Conservation (phyloP, 305 asterid genomes). For the Lippia alba region DNA sequence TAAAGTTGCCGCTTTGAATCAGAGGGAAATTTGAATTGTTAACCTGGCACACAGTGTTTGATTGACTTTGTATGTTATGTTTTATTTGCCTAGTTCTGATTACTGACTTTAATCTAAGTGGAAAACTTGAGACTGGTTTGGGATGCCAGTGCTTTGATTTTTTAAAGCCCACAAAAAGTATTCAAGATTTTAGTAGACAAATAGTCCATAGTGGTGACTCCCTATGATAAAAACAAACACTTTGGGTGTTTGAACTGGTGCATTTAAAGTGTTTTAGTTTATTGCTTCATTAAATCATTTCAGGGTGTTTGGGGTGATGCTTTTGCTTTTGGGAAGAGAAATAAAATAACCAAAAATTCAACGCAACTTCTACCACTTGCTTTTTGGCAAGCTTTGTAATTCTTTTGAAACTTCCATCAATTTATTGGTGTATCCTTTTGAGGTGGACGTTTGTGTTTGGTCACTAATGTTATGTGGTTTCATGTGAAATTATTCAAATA, state of each 20-base stretch:
- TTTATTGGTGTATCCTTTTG: slow-evolving; percentile 9
- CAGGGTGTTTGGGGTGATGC: too few species aligned
- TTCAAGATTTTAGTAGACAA: slow-evolving; percentile 3
- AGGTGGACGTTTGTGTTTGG: slow-evolving; percentile 10
- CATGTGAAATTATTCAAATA: slow-evolving; percentile 14
- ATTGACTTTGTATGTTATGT: slow-evolving; percentile 3
- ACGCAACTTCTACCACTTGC: neutral
- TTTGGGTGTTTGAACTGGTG: too few species aligned
- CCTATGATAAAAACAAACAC: neutral
- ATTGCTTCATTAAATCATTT: too few species aligned
- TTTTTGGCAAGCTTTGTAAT: neutral
- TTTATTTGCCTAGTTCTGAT: neutral
- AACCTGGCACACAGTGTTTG: neutral
- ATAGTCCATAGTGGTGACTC: neutral
- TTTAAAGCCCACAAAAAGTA: neutral
- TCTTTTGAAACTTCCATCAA: neutral
- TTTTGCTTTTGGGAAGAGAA: too few species aligned
- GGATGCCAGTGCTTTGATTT: slow-evolving; percentile 1
- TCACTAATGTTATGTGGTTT: neutral
- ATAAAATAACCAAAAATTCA: neutral
- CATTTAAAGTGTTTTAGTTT: too few species aligned
- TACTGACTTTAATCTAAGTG: neutral
- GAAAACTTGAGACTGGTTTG: slow-evolving; percentile 18
- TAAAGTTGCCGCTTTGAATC: too few species aligned
- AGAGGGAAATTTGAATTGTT: neutral